Evolutionary conservation across 345 rosid species (phyloP).

Genomic region (Noccaea bulbosa): DNA sequence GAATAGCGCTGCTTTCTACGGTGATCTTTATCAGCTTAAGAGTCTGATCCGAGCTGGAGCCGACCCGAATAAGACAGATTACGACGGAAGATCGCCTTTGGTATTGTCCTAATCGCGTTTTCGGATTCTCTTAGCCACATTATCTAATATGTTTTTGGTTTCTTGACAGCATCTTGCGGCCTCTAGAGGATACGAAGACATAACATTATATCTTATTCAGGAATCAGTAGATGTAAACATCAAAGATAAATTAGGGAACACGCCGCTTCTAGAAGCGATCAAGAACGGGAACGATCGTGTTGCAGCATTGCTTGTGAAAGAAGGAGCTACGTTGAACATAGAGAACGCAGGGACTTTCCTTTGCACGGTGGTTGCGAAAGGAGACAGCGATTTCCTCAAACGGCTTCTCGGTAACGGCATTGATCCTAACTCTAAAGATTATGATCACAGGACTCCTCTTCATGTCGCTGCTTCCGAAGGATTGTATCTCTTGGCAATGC

Average conservation of each 20-base stretch:
- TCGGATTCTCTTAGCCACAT: neutral
- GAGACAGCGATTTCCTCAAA: constrained; percentile 60
- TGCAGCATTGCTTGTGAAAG: constrained; percentile 58
- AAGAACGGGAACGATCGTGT: constrained; percentile 70
- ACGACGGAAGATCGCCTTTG: constrained; percentile 84
- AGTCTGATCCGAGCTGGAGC: constrained; percentile 68
- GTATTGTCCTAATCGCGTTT: constrained; percentile 44
- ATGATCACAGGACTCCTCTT: constrained; percentile 76
- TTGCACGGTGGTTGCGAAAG: constrained; percentile 60
- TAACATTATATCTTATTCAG: constrained; percentile 64
- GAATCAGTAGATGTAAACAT: constrained; percentile 56
- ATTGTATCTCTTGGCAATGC: constrained; percentile 47
- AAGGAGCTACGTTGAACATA: constrained; percentile 59
- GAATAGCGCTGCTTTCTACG: constrained; percentile 67
- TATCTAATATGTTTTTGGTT: constrained; percentile 15
- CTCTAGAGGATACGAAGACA: constrained; percentile 70
- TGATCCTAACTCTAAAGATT: constrained; percentile 71
- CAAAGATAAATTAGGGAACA: constrained; percentile 69
- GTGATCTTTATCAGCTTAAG: constrained; percentile 70
- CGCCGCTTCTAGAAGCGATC: constrained; percentile 81
- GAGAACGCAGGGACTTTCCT: constrained; percentile 75
- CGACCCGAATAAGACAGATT: constrained; percentile 70
- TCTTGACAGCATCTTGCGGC: constrained; percentile 80
- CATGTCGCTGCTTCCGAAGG: constrained; percentile 88
- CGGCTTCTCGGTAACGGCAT: constrained; percentile 62